Conservation (phyloP, 1,139 yeast genomes). For the Diutina rugosa region DNA sequence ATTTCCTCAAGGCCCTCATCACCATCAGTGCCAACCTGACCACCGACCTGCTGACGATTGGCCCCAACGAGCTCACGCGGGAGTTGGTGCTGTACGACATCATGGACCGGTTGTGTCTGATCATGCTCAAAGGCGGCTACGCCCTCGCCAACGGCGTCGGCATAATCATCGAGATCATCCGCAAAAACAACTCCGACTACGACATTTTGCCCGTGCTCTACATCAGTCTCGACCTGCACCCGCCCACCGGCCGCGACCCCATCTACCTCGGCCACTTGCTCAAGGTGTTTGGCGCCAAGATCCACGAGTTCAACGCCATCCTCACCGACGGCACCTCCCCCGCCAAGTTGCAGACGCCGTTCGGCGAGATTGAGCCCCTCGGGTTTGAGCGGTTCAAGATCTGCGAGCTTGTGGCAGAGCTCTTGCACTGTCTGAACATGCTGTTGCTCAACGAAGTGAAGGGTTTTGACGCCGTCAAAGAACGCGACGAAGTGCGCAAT, state of each 20-base stretch:
- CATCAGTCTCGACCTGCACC: slow-evolving; percentile 81
- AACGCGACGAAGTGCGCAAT: slow-evolving; percentile 44
- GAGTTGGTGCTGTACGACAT: slow-evolving; percentile 67
- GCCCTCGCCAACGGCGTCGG: slow-evolving; percentile 95
- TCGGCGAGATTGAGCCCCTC: slow-evolving; percentile 58
- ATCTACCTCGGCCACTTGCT: slow-evolving; percentile 84
- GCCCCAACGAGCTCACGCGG: slow-evolving; percentile 90
- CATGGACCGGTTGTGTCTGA: slow-evolving; percentile 55
- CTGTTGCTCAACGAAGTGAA: slow-evolving; percentile 75
- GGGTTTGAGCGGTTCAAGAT: slow-evolving; percentile 94
- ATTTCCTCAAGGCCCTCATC: slow-evolving; percentile 33
- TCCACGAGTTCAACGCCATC: slow-evolving; percentile 46
- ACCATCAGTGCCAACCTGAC: slow-evolving; percentile 62
- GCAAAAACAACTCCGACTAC: slow-evolving; percentile 93
- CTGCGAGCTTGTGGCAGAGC: slow-evolving; percentile 89
- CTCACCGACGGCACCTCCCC: slow-evolving; percentile 17
- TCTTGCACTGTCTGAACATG: slow-evolving; percentile 95
- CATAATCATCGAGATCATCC: slow-evolving; percentile 83
- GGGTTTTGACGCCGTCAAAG: slow-evolving; percentile 67
- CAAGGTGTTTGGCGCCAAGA: slow-evolving; percentile 62
- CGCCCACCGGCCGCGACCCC: slow-evolving; percentile 92
- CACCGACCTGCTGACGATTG: slow-evolving; percentile 75
- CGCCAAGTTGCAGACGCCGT: slow-evolving; percentile 13
- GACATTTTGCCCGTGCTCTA: slow-evolving; percentile 82
- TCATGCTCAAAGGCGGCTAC: slow-evolving; percentile 86